These are phyloP conservation scores for Cyclostephanos invisitatus DNA, from an alignment of 108 stramenopile genomes.

Conservation along the genomic window DNA sequence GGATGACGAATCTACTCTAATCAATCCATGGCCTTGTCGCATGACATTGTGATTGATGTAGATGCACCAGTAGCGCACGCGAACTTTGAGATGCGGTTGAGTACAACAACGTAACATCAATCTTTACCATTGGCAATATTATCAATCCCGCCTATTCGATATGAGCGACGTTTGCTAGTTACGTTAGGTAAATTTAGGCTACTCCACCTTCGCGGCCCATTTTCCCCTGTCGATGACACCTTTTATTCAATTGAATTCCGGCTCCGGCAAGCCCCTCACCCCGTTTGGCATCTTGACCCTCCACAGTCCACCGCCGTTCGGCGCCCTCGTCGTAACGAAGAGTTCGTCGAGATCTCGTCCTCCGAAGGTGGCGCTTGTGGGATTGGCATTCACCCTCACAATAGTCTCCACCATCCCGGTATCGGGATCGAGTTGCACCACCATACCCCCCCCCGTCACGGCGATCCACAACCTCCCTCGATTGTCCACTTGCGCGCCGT, in stretches of 20 bases:
- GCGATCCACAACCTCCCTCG: slow-evolving; percentile 70
- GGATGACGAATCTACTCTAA: neutral
- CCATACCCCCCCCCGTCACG: slow-evolving; percentile 55
- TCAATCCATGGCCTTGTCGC: too few relatives aligned
- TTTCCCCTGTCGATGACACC: too few relatives aligned
- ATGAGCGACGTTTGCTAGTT: too few relatives aligned
- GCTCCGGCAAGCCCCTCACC: slow-evolving; percentile 67
- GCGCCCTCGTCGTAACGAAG: slow-evolving; percentile 70
- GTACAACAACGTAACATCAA: too few relatives aligned
- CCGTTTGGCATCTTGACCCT: slow-evolving; percentile 64
- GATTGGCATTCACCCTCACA: slow-evolving; percentile 58
- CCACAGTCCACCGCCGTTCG: slow-evolving; percentile 72
- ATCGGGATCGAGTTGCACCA: slow-evolving; percentile 56
- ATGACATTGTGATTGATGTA: too few relatives aligned
- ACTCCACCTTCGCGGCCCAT: too few relatives aligned
- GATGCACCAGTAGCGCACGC: too few relatives aligned
- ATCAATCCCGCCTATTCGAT: too few relatives aligned
- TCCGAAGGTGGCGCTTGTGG: slow-evolving; percentile 69
- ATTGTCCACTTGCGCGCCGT: slow-evolving; percentile 70
- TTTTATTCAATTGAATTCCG: slow-evolving; percentile 44
- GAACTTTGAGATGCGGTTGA: too few relatives aligned
- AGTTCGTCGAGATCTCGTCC: slow-evolving; percentile 61
- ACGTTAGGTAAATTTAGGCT: too few relatives aligned
- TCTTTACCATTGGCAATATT: too few relatives aligned
- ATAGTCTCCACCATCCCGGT: slow-evolving; percentile 49